Percentiles rank a stretch among this genome's conserved stretches.
Evolutionary conservation across 73 alveolate genomes (phyloP).

Genomic region (Breviolum minutum): DNA sequence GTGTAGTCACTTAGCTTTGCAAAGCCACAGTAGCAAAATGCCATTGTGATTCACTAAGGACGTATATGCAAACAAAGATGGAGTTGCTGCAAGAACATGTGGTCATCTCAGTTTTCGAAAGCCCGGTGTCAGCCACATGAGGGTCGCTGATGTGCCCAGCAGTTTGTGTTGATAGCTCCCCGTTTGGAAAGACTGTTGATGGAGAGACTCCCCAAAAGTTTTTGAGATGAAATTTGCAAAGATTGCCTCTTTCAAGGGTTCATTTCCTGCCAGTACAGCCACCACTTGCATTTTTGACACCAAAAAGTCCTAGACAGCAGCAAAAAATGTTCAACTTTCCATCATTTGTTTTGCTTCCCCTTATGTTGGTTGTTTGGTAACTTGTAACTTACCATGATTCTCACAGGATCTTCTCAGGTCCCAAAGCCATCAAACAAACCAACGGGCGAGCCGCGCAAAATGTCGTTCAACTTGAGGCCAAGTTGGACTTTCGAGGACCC

Average conservation of each 20-base stretch:
- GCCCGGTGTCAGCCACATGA: background rate
- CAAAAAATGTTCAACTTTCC: no score
- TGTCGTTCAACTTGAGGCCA: background rate
- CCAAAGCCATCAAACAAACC: background rate
- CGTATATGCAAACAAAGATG: slow-evolving; percentile 81
- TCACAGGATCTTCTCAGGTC: background rate
- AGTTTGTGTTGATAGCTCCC: no score
- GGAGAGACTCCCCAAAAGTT: background rate
- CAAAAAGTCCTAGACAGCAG: no score
- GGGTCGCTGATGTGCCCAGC: no score
- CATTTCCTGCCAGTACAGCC: no score
- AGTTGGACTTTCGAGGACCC: slow-evolving; percentile 63
- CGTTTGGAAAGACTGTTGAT: background rate
- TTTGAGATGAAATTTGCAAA: no score
- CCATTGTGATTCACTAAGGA: slow-evolving; percentile 28
- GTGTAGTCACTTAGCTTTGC: background rate
- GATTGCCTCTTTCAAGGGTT: no score
- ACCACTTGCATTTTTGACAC: no score
- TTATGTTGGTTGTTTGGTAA: background rate
- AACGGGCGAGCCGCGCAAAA: background rate
- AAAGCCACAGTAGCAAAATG: background rate
- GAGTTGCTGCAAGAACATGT: slow-evolving; percentile 45
- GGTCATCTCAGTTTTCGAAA: background rate
- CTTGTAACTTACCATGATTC: background rate
- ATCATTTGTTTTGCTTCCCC: background rate